Base-by-base conservation (phyloP, 2,329 filamentous ascomycete genomes). In the Scorias spongiosa region DNA sequence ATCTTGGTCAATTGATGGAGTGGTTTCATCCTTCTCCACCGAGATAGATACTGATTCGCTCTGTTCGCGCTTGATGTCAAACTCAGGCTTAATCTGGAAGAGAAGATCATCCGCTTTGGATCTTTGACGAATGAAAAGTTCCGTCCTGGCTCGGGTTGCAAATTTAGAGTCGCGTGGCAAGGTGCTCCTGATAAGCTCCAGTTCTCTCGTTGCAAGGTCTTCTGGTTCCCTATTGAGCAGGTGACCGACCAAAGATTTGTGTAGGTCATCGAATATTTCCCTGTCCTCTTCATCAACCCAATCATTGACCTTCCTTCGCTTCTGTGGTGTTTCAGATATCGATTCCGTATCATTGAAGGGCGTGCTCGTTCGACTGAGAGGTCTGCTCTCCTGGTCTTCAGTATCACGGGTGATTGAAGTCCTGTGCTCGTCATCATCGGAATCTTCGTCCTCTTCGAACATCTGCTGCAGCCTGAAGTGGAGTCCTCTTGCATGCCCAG, bases 71-170 rank as follows among this genome's bases (percentile, higher is more conserved):
- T 72, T 48, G 14, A 43, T 66, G 15, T 12, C 12, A 36, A 15
- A 15, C 18, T 69, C 64, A 37, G 69, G 66, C 59, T 72, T 74
- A 39, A 82, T 68, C 11, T 76, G 78, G 56, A 87, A 87, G 5
- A 89, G 69, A 53, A 86, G 83, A 53, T 89, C 84, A 46, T 88
- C 84, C 58, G 85, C 86, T 66, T 87, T 89, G 54, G 81, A 82
- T 41, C 84, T 78, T 62, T 93, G 91, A 42, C 83, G 76, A 40
- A 80, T 74, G 44, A 75, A 74, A 46, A 83, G 75, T 15, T 84
- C 74, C 32, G 80, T 78, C 39, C 78, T 67, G 34, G 82, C 75
- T 34, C 85, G 70, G 62, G 89, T 91, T 50, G 83, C 78, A 61
- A 93, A 91, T 60, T 67, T 68, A n/a, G 70, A 71, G 32, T 62